Percentiles rank a stretch among this genome's conserved stretches.
Conservation (phyloP, 441 rosid species). For the Populus hybrid region DNA sequence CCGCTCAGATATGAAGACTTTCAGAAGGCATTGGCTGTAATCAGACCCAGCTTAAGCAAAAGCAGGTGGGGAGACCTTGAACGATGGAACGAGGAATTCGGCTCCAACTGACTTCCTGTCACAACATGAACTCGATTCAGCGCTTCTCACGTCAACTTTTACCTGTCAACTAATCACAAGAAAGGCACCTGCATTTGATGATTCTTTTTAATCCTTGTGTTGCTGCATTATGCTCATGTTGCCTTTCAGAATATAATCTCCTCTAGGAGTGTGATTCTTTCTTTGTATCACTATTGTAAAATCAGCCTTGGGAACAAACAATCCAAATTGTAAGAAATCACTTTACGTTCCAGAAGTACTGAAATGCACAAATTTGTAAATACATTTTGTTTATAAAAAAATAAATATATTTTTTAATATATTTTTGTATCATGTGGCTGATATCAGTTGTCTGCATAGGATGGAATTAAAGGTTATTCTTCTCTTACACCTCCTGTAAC, state of each 20-base stretch:
- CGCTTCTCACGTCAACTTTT: not conserved
- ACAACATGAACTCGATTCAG: not conserved
- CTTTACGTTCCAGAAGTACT: not conserved
- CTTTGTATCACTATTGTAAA: not conserved
- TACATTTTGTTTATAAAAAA: not conserved
- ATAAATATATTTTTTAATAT: too few species aligned
- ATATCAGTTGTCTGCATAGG: too few species aligned
- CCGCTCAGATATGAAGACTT: constrained; percentile 74
- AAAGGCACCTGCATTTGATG: not conserved
- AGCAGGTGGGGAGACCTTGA: constrained; percentile 96
- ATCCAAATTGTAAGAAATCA: too few species aligned
- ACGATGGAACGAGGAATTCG: constrained; percentile 83
- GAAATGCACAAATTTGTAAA: not conserved
- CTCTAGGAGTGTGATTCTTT: not conserved
- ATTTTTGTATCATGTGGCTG: too few species aligned
- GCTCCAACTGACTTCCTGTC: constrained; percentile 47
- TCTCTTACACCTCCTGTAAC: too few species aligned
- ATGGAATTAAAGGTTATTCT: too few species aligned
- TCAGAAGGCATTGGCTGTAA: constrained; percentile 69
- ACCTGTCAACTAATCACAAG: not conserved
- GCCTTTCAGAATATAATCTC: not conserved
- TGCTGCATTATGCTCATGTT: not conserved
- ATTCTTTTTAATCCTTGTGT: not conserved
- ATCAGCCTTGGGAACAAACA: too few species aligned
- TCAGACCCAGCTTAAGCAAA: constrained; percentile 83